Percentiles rank a stretch among this genome's conserved stretches.
These are phyloP conservation scores for Ceratobasidium sp. DNA, from an alignment of 1,284 basidiomycete species.

Conservation along the genomic window DNA sequence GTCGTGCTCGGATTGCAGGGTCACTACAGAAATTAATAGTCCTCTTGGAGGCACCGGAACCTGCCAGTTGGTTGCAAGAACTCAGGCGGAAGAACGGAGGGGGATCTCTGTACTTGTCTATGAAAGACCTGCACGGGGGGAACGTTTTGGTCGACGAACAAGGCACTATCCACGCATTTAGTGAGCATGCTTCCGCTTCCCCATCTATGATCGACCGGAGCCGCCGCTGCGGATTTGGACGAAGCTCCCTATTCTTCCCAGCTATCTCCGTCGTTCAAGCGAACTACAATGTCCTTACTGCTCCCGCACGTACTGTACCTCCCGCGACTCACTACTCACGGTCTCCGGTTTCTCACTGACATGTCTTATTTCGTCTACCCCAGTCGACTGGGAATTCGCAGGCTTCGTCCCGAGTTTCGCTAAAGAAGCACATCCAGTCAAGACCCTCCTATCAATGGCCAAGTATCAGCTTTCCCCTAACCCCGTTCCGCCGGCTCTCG, in stretches of 20 bases:
- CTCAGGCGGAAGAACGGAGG: conserved; percentile 4
- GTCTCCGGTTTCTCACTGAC: no score
- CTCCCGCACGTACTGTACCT: no score
- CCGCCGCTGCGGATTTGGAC: no score
- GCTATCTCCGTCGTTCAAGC: no score
- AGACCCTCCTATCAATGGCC: neutral
- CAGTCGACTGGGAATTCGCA: conserved; percentile 20
- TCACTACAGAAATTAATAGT: neutral
- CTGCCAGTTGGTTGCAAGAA: neutral
- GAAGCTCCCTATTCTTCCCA: no score
- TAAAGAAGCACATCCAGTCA: neutral
- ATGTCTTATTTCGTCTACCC: neutral
- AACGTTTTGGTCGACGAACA: conserved; percentile 5
- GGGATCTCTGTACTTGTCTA: conserved; percentile 7
- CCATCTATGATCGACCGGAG: no score
- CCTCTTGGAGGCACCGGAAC: neutral
- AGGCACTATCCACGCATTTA: conserved; percentile 12
- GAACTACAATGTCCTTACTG: no score
- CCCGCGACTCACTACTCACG: no score
- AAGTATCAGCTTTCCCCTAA: neutral
- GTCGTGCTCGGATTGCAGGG: neutral
- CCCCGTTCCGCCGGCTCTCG: neutral
- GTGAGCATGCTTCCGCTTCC: neutral
- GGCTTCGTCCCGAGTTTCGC: conserved; percentile 3
- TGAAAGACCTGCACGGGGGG: conserved; percentile 10